Base-by-base conservation (phyloP, 2,329 filamentous ascomycete species). In the Alternaria novae-zelandiae region DNA sequence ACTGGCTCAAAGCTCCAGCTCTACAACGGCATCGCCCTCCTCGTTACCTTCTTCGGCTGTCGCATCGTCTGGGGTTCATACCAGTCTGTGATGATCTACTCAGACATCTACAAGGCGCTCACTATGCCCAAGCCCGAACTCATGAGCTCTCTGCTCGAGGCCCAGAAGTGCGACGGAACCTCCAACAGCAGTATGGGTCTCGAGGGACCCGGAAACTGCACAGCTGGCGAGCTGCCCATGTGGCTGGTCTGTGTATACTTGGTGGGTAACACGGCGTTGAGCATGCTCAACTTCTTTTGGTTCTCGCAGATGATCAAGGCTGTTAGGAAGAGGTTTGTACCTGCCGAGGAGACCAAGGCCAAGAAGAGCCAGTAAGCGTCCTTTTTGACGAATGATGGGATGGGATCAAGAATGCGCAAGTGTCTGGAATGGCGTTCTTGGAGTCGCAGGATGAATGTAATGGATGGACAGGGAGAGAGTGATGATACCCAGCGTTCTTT, bases 291-390 rank as follows among this genome's bases (percentile, higher is more conserved):
- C 81, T 88, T 92, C 67, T 92, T 90, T 80, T 96, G 92, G 92
- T 95, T 95, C 78, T 85, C 87, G 71, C 93, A 92, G 86, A 96
- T 96, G 92, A 87, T 96, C 63, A 85, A 88, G 61, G 91, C 92
- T n/a, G 89, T 96, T 6, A 84, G 88, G 65, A 94, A 92, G 83
- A 86, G 92, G 20, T 96, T 96, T 74, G 84, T 87, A 58, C 82
- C 83, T 5, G 57, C 59, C 3, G 64, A 65, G 7, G 58, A 54
- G 36, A 43, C 36, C 0, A 56, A 69, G 11, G 46, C 26, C 11
- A 77, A 77, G 66, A 75, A 75, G 62, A 60, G 36, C 2, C 66
- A 71, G 50, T 75, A 43, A 50, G 11, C 13, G 10, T 28, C 11
- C 15, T 30, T 41, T 4, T 25, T 20, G 6, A 41, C 9, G 10